These are phyloP conservation scores for Lagenidium sp. DNA, from an alignment of 352 stramenopile genomes.

Conservation along the genomic window DNA sequence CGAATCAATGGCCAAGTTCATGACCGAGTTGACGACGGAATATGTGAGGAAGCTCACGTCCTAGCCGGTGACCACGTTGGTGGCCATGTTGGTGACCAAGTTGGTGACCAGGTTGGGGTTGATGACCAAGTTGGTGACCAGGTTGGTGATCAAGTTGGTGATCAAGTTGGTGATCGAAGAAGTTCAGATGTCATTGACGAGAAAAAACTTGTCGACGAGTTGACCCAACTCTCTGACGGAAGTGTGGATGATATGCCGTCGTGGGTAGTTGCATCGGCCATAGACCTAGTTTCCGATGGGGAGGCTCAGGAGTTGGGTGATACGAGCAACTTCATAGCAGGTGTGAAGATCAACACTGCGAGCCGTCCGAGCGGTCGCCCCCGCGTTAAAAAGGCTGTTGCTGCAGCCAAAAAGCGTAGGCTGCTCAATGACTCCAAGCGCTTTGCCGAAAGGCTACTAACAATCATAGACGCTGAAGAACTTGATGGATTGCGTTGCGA, in stretches of 20 bases:
- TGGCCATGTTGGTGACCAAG: neutral
- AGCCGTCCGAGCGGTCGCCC: neutral
- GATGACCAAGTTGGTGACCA: no score
- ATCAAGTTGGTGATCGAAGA: slow-evolving; percentile 1
- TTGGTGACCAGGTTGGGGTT: no score
- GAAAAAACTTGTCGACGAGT: no score
- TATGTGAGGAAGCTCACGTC: neutral
- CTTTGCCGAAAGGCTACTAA: neutral
- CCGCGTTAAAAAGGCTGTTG: neutral
- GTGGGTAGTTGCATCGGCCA: no score
- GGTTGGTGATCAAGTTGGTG: slow-evolving; percentile 1
- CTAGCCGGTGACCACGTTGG: neutral
- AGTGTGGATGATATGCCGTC: no score
- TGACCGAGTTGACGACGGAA: neutral
- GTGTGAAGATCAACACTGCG: neutral
- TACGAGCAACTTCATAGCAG: no score
- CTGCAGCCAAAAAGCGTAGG: neutral
- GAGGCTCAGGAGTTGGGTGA: no score
- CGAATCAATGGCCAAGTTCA: neutral
- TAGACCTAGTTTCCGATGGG: no score
- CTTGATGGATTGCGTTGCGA: neutral
- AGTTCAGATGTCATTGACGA: no score
- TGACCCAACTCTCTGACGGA: no score
- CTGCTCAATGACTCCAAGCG: neutral
- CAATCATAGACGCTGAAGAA: neutral